A percentile compares a stretch with the other conserved stretches of the same genome.
Conservation (phyloP, 192 early-diverging fungal species). For the Coemansia sp. region DNA sequence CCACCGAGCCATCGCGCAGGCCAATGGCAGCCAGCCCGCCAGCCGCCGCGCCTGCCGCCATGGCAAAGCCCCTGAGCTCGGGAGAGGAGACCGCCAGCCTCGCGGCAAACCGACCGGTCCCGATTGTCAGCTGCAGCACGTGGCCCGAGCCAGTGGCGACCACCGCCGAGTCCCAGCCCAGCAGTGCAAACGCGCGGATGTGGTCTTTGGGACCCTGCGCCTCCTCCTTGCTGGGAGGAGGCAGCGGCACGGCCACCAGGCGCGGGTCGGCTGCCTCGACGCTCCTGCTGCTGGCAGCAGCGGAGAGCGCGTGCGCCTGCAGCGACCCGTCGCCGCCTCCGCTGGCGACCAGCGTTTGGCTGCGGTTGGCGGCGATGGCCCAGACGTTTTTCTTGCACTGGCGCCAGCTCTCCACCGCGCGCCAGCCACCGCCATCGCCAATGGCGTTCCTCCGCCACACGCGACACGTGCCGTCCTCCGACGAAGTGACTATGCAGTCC, state of each 20-base stretch:
- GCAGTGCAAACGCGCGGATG: constrained; percentile 55
- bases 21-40: constrained; percentile 29
- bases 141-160: constrained; percentile 56
- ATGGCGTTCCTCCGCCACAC: constrained; percentile 61
- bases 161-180: constrained; percentile 24
- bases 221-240: constrained; percentile 29
- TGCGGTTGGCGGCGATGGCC: constrained; percentile 69
- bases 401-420: constrained; percentile 1
- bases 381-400: constrained; percentile 83
- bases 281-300: neutral
- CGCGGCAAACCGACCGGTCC: neutral
- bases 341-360: constrained; percentile 60
- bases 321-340: constrained; percentile 86
- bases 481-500: constrained; percentile 65
- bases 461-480: constrained; percentile 80
- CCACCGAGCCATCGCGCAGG: constrained; percentile 34
- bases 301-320: neutral
- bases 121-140: constrained; percentile 8
- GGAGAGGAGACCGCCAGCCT: neutral
- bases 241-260: constrained; percentile 44
- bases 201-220: neutral
- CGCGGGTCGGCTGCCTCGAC: constrained; percentile 57
- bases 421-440: neutral
- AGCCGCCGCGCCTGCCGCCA: neutral
- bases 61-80: constrained; percentile 22